These are phyloP conservation scores for Lizonia empirigonia DNA, from an alignment of 2,329 filamentous ascomycete genomes.

Conservation along the genomic window DNA sequence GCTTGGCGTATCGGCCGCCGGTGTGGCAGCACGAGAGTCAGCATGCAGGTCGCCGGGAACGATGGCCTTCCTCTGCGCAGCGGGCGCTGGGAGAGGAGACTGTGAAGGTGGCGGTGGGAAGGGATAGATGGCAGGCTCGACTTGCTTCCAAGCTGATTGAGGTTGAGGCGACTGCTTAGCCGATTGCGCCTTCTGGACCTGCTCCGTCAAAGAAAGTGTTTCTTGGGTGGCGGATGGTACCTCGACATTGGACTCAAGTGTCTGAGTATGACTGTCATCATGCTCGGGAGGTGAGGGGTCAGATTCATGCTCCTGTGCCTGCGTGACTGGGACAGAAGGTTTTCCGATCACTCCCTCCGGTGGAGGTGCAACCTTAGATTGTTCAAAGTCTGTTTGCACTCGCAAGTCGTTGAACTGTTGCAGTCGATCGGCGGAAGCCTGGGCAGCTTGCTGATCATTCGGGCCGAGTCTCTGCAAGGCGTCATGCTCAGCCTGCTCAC, in stretches of 20 bases:
- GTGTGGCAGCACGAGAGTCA: conserved; percentile 79
- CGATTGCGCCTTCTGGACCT: conserved; percentile 76
- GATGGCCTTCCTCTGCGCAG: conserved; percentile 84
- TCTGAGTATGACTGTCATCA: conserved; percentile 23
- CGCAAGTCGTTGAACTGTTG: conserved; percentile 82
- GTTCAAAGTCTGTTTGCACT: conserved; percentile 69
- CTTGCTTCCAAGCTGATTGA: conserved; percentile 64
- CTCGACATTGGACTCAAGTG: conserved; percentile 12
- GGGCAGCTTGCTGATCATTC: conserved; percentile 40
- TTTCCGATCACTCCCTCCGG: conserved; percentile 48
- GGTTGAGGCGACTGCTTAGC: conserved; percentile 62
- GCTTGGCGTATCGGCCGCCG: conserved; percentile 65
- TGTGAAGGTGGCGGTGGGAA: conserved; percentile 75
- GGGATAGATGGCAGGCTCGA: conserved; percentile 76
- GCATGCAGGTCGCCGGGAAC: conserved; percentile 74
- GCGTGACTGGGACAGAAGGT: conserved; percentile 26
- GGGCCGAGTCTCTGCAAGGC: conserved; percentile 40
- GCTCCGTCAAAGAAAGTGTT: conserved; percentile 76
- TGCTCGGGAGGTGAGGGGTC: conserved; percentile 31
- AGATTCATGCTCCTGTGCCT: conserved; percentile 29
- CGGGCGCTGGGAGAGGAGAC: conserved; percentile 85
- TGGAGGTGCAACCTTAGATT: conserved; percentile 34
- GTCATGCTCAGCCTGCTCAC: conserved; percentile 65
- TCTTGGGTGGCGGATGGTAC: conserved; percentile 49
- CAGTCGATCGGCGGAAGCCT: conserved; percentile 69